A percentile compares a stretch with the other conserved stretches of the same genome.
These are phyloP conservation scores for Syncephalastrum contaminatum DNA, from an alignment of 371 early-diverging fungal species.

Conservation along the genomic window DNA sequence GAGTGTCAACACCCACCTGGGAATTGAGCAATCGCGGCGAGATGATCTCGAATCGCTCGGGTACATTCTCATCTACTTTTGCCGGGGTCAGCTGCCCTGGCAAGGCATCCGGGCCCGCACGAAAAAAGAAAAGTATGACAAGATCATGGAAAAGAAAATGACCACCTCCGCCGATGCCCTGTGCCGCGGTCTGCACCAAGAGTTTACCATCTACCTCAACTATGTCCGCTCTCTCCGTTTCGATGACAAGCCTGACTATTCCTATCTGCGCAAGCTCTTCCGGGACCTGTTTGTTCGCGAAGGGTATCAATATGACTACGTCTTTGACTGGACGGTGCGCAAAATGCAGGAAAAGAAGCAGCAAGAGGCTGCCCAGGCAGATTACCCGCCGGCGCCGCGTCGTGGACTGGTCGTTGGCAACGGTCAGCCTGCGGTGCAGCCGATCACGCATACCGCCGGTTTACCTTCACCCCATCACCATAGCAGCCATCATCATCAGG, in stretches of 20 bases:
- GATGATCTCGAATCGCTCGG: conserved; percentile 99
- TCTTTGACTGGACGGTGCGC: conserved; percentile 93
- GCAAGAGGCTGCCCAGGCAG: conserved; percentile 2
- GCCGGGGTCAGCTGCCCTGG: conserved; percentile 99
- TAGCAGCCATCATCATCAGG: conserved; percentile 2
- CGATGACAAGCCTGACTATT: conserved; percentile 99
- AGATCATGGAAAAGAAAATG: conserved; percentile 99
- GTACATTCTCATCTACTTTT: conserved; percentile 99
- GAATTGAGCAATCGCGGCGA: conserved; percentile 98
- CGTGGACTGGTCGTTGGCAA: too few species aligned
- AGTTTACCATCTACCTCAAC: conserved; percentile 96
- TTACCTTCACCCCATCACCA: not conserved
- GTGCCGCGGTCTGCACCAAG: conserved; percentile 94
- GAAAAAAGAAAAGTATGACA: conserved; percentile 99
- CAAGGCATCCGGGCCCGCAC: conserved; percentile 99
- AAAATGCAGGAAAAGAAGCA: conserved; percentile 30
- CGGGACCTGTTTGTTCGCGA: conserved; percentile 95
- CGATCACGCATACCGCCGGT: conserved; percentile 2
- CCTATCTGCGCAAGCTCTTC: conserved; percentile 95
- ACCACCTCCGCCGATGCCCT: conserved; percentile 94
- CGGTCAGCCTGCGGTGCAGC: too few species aligned
- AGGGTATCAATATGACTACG: conserved; percentile 96
- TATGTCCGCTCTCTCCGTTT: conserved; percentile 97
- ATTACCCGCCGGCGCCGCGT: too few species aligned
- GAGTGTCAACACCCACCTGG: conserved; percentile 97